These are phyloP conservation scores for Cryphonectria naterciae DNA, from an alignment of 2,329 filamentous ascomycete species.

Conservation along the genomic window DNA sequence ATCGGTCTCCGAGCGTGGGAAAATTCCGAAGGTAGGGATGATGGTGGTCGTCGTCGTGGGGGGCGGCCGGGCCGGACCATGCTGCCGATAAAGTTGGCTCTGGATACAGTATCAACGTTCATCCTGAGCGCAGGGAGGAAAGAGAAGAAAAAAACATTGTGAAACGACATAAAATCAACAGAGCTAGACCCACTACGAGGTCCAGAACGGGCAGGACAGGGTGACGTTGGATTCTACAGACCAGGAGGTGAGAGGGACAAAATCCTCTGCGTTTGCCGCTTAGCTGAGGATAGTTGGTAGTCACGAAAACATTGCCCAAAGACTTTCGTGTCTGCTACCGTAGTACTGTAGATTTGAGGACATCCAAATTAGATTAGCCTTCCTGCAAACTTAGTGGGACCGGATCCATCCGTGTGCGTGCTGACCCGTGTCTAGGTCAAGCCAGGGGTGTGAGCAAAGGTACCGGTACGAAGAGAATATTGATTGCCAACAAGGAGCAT, in stretches of 20 bases:
- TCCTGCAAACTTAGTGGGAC: conserved; percentile 11
- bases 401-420: conserved; percentile 25
- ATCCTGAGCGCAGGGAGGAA: neutral
- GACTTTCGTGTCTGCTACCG: neutral
- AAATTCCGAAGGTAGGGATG: neutral
- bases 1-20: neutral
- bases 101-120: neutral
- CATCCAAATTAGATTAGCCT: conserved; percentile 25
- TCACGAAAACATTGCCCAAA: neutral
- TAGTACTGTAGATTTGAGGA: neutral
- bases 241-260: neutral
- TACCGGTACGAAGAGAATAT: neutral
- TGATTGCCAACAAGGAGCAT: neutral
- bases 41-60: neutral
- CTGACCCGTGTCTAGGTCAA: neutral
- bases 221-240: neutral
- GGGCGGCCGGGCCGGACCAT: neutral
- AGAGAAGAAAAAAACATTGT: neutral
- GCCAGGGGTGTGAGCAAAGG: neutral
- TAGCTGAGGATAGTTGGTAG: neutral
- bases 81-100: neutral
- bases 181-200: neutral
- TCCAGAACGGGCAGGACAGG: neutral
- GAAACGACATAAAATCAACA: neutral
- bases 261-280: neutral